phyloP scores from a whole-genome alignment of 75 land plant species.

The Pinus taeda region DNA sequence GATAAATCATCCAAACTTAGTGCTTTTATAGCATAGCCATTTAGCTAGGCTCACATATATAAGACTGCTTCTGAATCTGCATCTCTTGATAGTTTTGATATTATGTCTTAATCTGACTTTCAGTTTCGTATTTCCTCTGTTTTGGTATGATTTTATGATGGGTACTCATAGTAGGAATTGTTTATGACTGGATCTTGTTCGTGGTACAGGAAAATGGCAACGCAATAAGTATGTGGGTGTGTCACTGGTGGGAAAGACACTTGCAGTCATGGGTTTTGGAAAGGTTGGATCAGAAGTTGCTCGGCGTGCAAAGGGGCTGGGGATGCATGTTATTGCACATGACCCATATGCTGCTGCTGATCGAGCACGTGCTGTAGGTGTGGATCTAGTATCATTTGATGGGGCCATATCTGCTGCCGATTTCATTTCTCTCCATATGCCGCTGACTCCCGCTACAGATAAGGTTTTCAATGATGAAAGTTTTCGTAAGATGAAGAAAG shows the following conservation, averaged over 20 bases:
- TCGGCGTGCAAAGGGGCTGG: constrained; percentile 74
- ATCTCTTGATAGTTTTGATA: background rate
- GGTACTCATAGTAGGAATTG: background rate
- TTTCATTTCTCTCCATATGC: constrained; percentile 76
- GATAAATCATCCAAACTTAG: background rate
- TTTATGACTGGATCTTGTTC: background rate
- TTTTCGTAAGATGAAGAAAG: constrained; percentile 74
- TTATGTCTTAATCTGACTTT: background rate
- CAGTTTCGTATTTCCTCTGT: background rate
- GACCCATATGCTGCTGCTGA: constrained; percentile 80
- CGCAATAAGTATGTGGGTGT: constrained; percentile 73
- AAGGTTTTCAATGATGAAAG: constrained; percentile 62
- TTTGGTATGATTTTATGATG: background rate
- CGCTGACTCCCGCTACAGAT: constrained; percentile 56
- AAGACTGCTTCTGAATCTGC: background rate
- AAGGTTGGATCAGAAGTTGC: constrained; percentile 86
- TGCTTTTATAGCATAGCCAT: background rate
- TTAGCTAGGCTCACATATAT: background rate
- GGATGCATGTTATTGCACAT: constrained; percentile 77
- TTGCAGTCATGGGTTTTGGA: constrained; percentile 73
- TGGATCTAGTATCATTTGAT: constrained; percentile 62
- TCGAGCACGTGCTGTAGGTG: constrained; percentile 70
- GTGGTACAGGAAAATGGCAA: constrained; percentile 55
- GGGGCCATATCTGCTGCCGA: constrained; percentile 64
- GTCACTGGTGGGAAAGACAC: constrained; percentile 66